Conservation (phyloP, 2,329 filamentous ascomycete species). For the Byssothecium circinans region DNA sequence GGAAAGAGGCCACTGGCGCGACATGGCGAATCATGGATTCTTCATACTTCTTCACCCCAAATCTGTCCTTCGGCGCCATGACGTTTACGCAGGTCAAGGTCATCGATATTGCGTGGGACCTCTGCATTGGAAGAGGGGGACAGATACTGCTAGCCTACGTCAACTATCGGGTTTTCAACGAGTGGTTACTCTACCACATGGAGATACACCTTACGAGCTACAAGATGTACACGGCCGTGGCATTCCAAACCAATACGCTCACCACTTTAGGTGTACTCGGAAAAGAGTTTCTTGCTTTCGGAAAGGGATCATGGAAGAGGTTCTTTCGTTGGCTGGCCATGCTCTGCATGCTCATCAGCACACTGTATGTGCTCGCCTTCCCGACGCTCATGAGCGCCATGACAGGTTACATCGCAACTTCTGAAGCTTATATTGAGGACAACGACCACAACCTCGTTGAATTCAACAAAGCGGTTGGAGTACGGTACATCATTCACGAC, state of each 20-base stretch:
- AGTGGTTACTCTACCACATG: slow-evolving; percentile 40
- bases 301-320: slow-evolving; percentile 22
- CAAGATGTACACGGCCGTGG: slow-evolving; percentile 32
- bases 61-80: slow-evolving; percentile 34
- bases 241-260: slow-evolving; percentile 32
- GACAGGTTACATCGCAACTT: slow-evolving; percentile 44
- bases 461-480: slow-evolving; percentile 16
- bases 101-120: slow-evolving; percentile 44
- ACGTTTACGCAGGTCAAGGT: slow-evolving; percentile 42
- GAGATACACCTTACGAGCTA: slow-evolving; percentile 36
- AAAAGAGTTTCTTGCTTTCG: slow-evolving; percentile 32
- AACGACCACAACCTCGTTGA: slow-evolving; percentile 28
- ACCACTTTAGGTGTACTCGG: slow-evolving; percentile 35
- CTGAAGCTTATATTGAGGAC: slow-evolving; percentile 32
- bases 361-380: slow-evolving; percentile 38
- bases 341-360: slow-evolving; percentile 34
- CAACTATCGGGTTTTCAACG: slow-evolving; percentile 43
- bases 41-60: slow-evolving; percentile 38
- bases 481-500: slow-evolving; percentile 22
- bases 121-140: slow-evolving; percentile 40
- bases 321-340: slow-evolving; percentile 39
- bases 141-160: slow-evolving; percentile 38
- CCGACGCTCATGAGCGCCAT: slow-evolving; percentile 44
- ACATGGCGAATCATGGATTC: slow-evolving; percentile 42
- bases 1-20: slow-evolving; percentile 28